Base-by-base conservation (phyloP, 805 yeast species). In the Metschnikowia continentalis region DNA sequence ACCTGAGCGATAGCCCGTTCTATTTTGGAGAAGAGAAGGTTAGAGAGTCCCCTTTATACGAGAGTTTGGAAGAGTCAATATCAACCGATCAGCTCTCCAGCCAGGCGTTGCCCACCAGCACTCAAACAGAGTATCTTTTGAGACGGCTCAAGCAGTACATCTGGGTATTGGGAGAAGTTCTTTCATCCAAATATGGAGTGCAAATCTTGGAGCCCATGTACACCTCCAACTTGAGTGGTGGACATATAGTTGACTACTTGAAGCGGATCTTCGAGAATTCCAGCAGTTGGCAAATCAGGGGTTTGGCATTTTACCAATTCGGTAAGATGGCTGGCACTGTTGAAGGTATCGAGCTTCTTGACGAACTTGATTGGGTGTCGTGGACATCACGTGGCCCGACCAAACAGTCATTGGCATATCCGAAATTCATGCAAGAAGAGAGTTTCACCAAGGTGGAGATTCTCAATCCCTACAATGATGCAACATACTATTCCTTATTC, bases 111-210 rank as follows among this genome's bases (percentile, higher is more conserved):
- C 46, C 32, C 32, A 22, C 19, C 32, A 42, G 20, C n/a, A 20
- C 38, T 19, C 46, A 42, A 14, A 48, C 45, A 2, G 67, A 68
- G 17, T 52, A 49, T 32, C 42, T 49, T 15, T 32, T 59, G 15
- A 52, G 47, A 15, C 77, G 76, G 54, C 65, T 92, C 23, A 89
- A 88, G 61, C 88, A 91, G 10, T 80, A 86, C 33, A 60, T 92
- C 35, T 92, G 97, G 97, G 84, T 95, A 1, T 74, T 89, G 33
- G 97, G 97, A 0, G 83, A 84, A 59, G 82, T 91, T 32, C 91
- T 91, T 1, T 80, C 90, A 0, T 80, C 90, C 1, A 78, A 78
- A 8, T 69, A 77, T 47, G 97, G 97, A 0, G 82, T 86, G 20
- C 74, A 70, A 48, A 54, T 73, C 7, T 54, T 74, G 7, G 74